Base-by-base conservation (phyloP, 208 protist genomes). In the Trypanosoma platydactyli region DNA sequence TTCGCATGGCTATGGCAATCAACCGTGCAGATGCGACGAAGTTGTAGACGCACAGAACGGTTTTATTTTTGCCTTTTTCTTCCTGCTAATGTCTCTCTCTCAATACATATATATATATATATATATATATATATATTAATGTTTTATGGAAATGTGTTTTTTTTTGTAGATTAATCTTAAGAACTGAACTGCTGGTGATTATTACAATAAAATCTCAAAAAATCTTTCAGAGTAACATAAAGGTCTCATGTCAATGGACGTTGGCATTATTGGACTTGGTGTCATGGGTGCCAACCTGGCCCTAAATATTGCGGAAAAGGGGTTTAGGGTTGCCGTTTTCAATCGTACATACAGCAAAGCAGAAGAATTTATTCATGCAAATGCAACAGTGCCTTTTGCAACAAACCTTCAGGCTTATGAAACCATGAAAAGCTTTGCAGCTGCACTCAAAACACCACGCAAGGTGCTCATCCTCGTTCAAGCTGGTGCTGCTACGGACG, bases 231-330 rank as follows among this genome's bases (percentile, higher is more conserved):
- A 42, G 24, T 25, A 48, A 48, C 4, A 1, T 38, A 52, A 45
- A 51, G 27, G 42, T 16, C 74, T 41, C 25, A 91, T 93, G 83
- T 93, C 85, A 30, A 91, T 93, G 82, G 93, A 97, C 69, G 89
- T 99, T 60, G 97, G 97, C 57, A 86, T 99, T 48, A 88, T 99
- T 46, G 99, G 99, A 49, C 86, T 99, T 11, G 98, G 91, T 62
- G 98, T 99, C 22, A 99, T 99, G 99, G 98, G 98, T 64, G 84
- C 98, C 71, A 99, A 99, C 82, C 76, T 99, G 29, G 97, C 97
- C 13, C 86, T 99, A 33, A 99, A 99, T 85, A 98, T 99, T 75
- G 97, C 95, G 22, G 89, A 97, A 65, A 89, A 98, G 62, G 97
- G 97, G 40, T 99, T 98, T 64, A 72, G 85, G 4, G 92, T 98